A percentile compares a stretch with the other conserved stretches of the same genome.
Conservation (phyloP, 192 early-diverging fungal genomes). For the Gamsiella multidivaricata region DNA sequence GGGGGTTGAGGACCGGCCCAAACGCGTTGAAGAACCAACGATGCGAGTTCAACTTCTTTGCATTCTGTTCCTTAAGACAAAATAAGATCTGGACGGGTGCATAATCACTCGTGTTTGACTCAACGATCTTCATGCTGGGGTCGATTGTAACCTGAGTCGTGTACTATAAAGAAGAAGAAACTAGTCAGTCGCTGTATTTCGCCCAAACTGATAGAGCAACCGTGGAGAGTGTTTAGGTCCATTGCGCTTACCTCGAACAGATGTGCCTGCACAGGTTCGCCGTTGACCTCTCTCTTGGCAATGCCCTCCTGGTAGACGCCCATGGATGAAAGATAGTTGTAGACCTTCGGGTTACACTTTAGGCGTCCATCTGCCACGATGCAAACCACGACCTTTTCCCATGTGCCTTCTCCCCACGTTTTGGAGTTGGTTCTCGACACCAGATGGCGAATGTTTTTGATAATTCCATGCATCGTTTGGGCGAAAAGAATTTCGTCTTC, state of each 20-base stretch:
- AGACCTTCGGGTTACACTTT: constrained; percentile 48
- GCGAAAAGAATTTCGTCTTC: constrained; percentile 72
- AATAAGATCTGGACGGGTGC: constrained; percentile 81
- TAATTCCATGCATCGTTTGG: constrained; percentile 69
- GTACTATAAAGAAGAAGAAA: constrained; percentile 57
- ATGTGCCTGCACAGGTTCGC: constrained; percentile 78
- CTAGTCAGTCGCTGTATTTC: no score
- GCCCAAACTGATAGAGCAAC: no score
- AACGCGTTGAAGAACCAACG: constrained; percentile 85
- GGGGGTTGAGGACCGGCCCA: constrained; percentile 71
- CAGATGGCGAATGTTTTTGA: constrained; percentile 74
- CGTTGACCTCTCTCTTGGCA: constrained; percentile 74
- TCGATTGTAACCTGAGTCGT: constrained; percentile 83
- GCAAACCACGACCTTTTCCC: constrained; percentile 78
- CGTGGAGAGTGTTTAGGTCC: no score
- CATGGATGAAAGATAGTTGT: constrained; percentile 66
- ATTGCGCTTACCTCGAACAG: constrained; percentile 81
- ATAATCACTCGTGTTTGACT: constrained; percentile 52
- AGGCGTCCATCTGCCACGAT: constrained; percentile 78
- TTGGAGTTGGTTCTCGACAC: constrained; percentile 62
- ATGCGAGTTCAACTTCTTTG: constrained; percentile 80
- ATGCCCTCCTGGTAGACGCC: constrained; percentile 73
- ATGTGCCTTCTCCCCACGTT: constrained; percentile 69
- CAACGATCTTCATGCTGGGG: constrained; percentile 68
- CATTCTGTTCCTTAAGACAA: constrained; percentile 85